Percentiles rank a stretch among this genome's conserved stretches.
These are phyloP conservation scores for Quercus alba DNA, from an alignment of 306 rosid genomes.

Conservation along the genomic window DNA sequence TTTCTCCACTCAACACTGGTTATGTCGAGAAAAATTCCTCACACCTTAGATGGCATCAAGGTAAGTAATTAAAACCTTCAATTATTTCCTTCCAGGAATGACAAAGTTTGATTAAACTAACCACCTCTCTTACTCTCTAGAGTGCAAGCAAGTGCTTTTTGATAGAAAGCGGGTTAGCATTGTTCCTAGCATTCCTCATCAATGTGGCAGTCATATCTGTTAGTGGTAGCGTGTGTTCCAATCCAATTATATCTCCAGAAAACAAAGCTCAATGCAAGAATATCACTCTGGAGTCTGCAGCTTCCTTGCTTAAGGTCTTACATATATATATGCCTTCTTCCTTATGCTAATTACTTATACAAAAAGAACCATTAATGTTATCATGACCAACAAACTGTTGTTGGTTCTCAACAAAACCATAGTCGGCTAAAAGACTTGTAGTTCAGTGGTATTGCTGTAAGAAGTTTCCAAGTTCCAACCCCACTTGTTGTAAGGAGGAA, in stretches of 20 bases:
- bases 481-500: too few species aligned
- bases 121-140: not conserved
- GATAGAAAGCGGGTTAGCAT: slow-evolving; percentile 6
- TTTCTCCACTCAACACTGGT: slow-evolving; percentile 18
- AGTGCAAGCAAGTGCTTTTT: slow-evolving; percentile 12
- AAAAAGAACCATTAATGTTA: too few species aligned
- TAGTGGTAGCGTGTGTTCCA: slow-evolving; percentile 4
- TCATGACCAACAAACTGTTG: too few species aligned
- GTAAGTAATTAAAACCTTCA: not conserved
- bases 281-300: slow-evolving; percentile 6
- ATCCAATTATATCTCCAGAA: not conserved
- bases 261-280: not conserved
- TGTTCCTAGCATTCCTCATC: slow-evolving; percentile 1
- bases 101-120: not conserved
- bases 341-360: not conserved
- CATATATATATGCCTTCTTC: not conserved
- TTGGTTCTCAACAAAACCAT: too few species aligned
- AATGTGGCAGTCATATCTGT: slow-evolving; percentile 7
- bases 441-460: too few species aligned
- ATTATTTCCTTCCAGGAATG: not conserved
- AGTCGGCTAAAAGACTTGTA: too few species aligned
- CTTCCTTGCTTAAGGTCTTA: slow-evolving; percentile 10
- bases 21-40: slow-evolving; percentile 11
- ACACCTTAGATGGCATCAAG: slow-evolving; percentile 2
- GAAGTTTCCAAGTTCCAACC: too few species aligned